Evolutionary conservation across 148 eudicot species (phyloP).

Genomic region (Arctostaphylos glauca): DNA sequence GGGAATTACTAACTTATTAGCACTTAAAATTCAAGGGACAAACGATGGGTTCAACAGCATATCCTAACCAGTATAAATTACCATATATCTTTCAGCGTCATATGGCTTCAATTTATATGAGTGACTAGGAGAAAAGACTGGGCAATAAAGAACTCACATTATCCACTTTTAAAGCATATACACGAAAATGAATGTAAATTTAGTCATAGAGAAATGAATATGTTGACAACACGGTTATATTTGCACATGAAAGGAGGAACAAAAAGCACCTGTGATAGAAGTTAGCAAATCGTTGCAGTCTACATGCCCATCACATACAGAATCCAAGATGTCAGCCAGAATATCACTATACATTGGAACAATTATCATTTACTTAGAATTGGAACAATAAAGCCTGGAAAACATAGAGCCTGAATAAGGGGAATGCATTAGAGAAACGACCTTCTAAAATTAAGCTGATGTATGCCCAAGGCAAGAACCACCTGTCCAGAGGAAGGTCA

Average conservation of each 20-base stretch:
- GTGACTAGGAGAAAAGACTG: not conserved
- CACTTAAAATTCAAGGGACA: too few species aligned
- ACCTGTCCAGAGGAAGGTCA: constrained; percentile 38
- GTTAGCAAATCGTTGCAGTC: constrained; percentile 71
- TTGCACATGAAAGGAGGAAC: constrained; percentile 5
- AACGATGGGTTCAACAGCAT: too few species aligned
- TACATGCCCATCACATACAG: constrained; percentile 66
- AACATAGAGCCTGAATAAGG: constrained; percentile 9
- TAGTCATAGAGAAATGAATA: not conserved
- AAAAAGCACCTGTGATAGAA: constrained; percentile 64
- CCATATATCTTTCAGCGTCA: not conserved
- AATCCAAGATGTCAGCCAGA: constrained; percentile 57
- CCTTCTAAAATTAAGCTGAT: constrained; percentile 89
- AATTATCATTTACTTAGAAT: not conserved
- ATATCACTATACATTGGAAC: constrained; percentile 49
- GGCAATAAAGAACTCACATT: not conserved
- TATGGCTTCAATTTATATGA: not conserved
- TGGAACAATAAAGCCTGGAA: not conserved
- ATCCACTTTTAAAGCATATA: not conserved
- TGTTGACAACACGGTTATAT: not conserved
- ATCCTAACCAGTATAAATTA: not conserved
- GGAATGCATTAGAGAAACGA: constrained; percentile 21
- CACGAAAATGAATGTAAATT: not conserved
- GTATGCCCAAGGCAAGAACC: constrained; percentile 81
- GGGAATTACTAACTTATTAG: not conserved